Evolutionary conservation across 2,329 filamentous ascomycete species (phyloP).

Genomic region (Beauveria asiatica): DNA sequence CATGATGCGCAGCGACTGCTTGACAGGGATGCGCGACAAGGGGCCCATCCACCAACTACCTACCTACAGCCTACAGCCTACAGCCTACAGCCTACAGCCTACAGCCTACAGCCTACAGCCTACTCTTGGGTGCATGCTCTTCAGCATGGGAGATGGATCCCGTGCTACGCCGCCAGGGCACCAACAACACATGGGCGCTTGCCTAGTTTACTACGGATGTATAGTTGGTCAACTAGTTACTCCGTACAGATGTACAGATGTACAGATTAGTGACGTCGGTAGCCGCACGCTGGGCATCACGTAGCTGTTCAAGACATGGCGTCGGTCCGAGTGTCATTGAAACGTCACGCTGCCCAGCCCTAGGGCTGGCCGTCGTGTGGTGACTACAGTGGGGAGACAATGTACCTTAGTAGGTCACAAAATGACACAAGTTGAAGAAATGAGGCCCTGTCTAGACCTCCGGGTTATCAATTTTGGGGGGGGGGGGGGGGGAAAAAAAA

Average conservation of each 20-base stretch:
- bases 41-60: background rate
- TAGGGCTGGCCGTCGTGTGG: background rate
- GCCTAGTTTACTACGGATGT: too few relatives aligned
- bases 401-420: too few relatives aligned
- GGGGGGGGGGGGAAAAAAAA: background rate
- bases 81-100: too few relatives aligned
- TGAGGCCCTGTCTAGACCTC: too few relatives aligned
- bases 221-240: background rate
- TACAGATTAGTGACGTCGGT: background rate
- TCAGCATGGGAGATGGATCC: slow-evolving; percentile 11
- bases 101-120: too few relatives aligned
- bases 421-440: background rate
- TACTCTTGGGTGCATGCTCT: background rate
- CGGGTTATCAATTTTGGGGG: too few relatives aligned
- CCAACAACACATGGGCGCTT: background rate
- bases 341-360: background rate
- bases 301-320: background rate
- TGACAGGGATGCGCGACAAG: background rate
- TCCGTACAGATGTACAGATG: too few relatives aligned
- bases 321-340: background rate
- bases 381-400: too few relatives aligned
- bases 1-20: slow-evolving; percentile 1
- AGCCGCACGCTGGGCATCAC: background rate
- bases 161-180: slow-evolving; percentile 6
- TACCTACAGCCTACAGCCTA: too few relatives aligned